These are phyloP conservation scores for Saturnispora hagleri DNA, from an alignment of 805 yeast genomes.

Conservation along the genomic window DNA sequence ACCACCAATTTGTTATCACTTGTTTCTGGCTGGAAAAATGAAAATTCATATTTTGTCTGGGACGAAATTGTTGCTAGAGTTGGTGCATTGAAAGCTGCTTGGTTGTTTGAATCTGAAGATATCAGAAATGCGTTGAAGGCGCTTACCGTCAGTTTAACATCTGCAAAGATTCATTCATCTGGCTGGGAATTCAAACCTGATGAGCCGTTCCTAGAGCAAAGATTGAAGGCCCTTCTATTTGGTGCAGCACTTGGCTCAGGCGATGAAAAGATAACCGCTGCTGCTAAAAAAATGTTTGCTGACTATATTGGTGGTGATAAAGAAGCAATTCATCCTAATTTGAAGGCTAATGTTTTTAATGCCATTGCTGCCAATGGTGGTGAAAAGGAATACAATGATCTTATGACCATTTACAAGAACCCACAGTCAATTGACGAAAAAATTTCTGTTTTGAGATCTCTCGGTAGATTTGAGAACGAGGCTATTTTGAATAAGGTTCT, in stretches of 20 bases:
- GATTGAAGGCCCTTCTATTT: conserved; percentile 35
- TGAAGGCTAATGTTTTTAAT: conserved; percentile 36
- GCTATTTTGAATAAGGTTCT: conserved; percentile 33
- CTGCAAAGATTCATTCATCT: conserved; percentile 33
- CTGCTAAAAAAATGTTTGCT: conserved; percentile 22
- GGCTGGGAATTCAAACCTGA: conserved; percentile 84
- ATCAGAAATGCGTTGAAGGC: conserved; percentile 25
- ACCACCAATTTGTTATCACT: conserved; percentile 40
- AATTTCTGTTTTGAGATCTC: conserved; percentile 44
- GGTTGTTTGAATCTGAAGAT: conserved; percentile 33
- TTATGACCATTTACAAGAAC: conserved; percentile 36
- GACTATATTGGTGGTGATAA: conserved; percentile 20
- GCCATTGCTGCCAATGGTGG: conserved; percentile 34
- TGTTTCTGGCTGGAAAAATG: conserved; percentile 31
- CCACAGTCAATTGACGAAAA: conserved; percentile 51
- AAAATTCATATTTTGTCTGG: conserved; percentile 47
- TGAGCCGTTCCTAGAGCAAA: conserved; percentile 38
- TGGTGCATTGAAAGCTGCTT: conserved; percentile 23
- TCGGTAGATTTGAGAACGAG: conserved; percentile 39
- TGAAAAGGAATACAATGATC: conserved; percentile 31
- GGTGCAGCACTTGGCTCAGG: conserved; percentile 33
- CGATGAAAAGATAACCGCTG: conserved; percentile 31
- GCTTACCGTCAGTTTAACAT: conserved; percentile 26
- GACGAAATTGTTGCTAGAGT: conserved; percentile 40
- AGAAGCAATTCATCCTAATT: conserved; percentile 36